Percentiles rank a stretch among this genome's conserved stretches.
These are phyloP conservation scores for Amphichorda felina DNA, from an alignment of 2,329 filamentous ascomycete genomes.

Conservation along the genomic window DNA sequence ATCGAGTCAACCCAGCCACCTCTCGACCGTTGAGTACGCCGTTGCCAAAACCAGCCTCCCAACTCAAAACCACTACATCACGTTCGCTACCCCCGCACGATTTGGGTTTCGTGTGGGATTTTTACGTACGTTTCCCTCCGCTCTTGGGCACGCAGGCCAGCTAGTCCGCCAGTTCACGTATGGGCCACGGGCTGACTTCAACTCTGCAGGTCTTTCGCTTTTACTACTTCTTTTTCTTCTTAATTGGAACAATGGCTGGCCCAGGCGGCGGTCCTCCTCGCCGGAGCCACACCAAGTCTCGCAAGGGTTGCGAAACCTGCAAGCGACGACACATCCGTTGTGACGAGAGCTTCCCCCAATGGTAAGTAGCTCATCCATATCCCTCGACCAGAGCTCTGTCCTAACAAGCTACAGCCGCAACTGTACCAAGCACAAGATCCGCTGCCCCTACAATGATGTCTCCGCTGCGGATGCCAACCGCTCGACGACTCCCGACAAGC, in stretches of 20 bases:
- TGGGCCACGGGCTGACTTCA: background rate
- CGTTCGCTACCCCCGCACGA: background rate
- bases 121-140: constrained; percentile 2
- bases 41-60: too few relatives aligned
- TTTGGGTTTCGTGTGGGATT: background rate
- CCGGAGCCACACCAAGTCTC: constrained; percentile 90
- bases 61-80: constrained; percentile 1
- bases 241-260: constrained; percentile 60
- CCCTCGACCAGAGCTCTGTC: background rate
- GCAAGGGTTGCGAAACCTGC: constrained; percentile 96
- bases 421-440: constrained; percentile 97
- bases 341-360: constrained; percentile 96
- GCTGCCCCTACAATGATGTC: constrained; percentile 94
- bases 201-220: constrained; percentile 12
- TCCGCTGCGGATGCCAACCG: constrained; percentile 51
- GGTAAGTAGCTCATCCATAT: constrained; percentile 54
- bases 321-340: constrained; percentile 96
- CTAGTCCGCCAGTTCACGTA: too few relatives aligned
- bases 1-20: background rate
- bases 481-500: constrained; percentile 47
- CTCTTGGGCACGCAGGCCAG: too few relatives aligned
- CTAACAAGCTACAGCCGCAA: constrained; percentile 55
- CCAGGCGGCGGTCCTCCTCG: constrained; percentile 87
- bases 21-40: too few relatives aligned
- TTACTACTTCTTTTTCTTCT: constrained; percentile 18